Conservation (phyloP, 768 basidiomycete genomes). For the Terana coerulea region DNA sequence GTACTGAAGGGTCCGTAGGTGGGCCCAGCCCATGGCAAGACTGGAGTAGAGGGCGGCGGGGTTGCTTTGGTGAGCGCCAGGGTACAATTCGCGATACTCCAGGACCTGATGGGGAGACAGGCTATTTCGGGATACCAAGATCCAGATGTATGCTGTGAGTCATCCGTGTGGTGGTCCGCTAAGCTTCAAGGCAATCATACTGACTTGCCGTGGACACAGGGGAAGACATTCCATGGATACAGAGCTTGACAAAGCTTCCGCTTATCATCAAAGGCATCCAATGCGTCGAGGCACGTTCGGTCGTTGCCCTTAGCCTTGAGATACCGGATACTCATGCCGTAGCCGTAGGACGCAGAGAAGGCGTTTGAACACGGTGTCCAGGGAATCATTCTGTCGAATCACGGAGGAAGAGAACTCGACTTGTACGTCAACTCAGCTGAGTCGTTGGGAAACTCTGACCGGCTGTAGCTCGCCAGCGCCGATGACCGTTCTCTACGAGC, state of each 20-base stretch:
- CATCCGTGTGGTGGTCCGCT: neutral
- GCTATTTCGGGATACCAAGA: slow-evolving; percentile 29
- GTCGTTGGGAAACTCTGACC: neutral
- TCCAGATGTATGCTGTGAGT: slow-evolving; percentile 30
- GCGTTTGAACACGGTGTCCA: slow-evolving; percentile 41
- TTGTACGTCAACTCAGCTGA: slow-evolving; percentile 29
- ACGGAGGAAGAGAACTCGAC: slow-evolving; percentile 45
- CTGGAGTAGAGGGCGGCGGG: slow-evolving; percentile 14
- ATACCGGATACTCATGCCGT: neutral
- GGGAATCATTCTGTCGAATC: slow-evolving; percentile 47
- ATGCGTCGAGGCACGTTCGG: slow-evolving; percentile 35
- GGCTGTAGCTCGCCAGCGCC: slow-evolving; percentile 35
- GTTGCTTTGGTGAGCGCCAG: slow-evolving; percentile 25
- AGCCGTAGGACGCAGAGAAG: slow-evolving; percentile 38
- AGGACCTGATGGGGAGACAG: slow-evolving; percentile 10
- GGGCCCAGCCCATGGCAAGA: slow-evolving; percentile 18
- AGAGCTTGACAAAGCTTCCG: slow-evolving; percentile 36
- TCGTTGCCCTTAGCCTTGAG: neutral
- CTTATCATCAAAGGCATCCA: slow-evolving; percentile 45
- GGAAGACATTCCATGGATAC: slow-evolving; percentile 36
- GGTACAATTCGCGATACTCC: neutral
- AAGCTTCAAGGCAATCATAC: neutral
- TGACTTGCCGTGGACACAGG: slow-evolving; percentile 20
- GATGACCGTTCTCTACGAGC: slow-evolving; percentile 41
- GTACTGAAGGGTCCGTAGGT: slow-evolving; percentile 3